Base-by-base conservation (phyloP, 1,139 yeast genomes). In the Nakaseomyces kungkrabaensis region DNA sequence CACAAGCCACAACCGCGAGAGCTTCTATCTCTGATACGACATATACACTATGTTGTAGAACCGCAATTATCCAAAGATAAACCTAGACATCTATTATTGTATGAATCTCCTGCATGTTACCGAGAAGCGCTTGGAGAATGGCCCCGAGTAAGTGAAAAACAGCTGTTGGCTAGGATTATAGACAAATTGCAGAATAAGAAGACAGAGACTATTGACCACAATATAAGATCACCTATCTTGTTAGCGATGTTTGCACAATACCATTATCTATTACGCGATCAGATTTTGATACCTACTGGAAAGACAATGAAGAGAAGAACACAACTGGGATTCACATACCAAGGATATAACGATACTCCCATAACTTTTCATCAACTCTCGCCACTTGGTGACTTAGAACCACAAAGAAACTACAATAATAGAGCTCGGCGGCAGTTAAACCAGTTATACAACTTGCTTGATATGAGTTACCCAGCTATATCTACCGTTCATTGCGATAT, bases 361-460 rank as follows among this genome's bases (percentile, higher is more conserved):
- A 24, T 41, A n/a, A 41, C 44, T 9, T 13, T 41, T 8, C 44
- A 22, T 4, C 34, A 41, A 4, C 25, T 41, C 3, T 13, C 34
- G 5, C 34, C 44, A 7, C 25, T 41, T 1, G 44, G 44, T 10
- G 44, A 27, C 34, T 25, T 41, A 10, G 44, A 41, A 25, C 10
- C 34, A 4, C 25, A 5, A 4, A 11, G 9, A 3, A 41, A 41
- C 34, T 17, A 27, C 44, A n/a, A 29, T 6, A 41, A 41, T 11
- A 41, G 44, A 29, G 34, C 34, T 27, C 44, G 44, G 34, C 33
- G 44, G 34, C 34, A 41, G 22, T 8, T 41, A 11, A 24, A 41
- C 44, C 11, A 11, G 10, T 22, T 41, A 10, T 41, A 29, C 25
- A 17, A n/a, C 25, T 11, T 41, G 25, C 34, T 41, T 1, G 44